phyloP scores from a whole-genome alignment of 768 basidiomycete genomes.

The Hemileccinum rubropunctum region DNA sequence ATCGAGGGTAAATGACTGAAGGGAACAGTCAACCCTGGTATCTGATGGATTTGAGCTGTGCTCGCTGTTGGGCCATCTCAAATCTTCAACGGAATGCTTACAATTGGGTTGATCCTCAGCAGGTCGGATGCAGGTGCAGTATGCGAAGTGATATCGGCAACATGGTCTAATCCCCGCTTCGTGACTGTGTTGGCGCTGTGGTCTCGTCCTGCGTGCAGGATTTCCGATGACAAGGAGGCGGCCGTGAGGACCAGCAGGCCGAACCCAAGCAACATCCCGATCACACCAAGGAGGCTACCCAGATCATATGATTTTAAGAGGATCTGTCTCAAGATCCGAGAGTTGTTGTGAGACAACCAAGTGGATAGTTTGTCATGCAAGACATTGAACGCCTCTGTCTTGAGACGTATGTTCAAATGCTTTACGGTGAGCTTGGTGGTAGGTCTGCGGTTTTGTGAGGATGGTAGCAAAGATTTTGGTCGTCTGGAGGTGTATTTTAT shows the following conservation, averaged over 20 bases:
- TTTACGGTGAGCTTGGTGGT: slow-evolving; percentile 23
- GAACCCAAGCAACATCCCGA: slow-evolving; percentile 49
- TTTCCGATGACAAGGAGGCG: slow-evolving; percentile 17
- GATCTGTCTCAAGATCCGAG: slow-evolving; percentile 20
- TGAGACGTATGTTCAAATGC: slow-evolving; percentile 34
- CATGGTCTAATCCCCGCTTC: slow-evolving; percentile 14
- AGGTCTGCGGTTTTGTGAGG: slow-evolving; percentile 19
- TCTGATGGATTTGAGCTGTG: slow-evolving; percentile 38
- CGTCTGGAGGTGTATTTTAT: slow-evolving; percentile 20
- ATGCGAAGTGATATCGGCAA: not conserved
- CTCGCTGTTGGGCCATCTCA: not conserved
- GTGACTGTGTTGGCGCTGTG: slow-evolving; percentile 7
- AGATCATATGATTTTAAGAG: slow-evolving; percentile 46
- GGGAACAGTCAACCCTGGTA: slow-evolving; percentile 82
- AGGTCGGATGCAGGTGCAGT: not conserved
- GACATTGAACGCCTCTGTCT: slow-evolving; percentile 50
- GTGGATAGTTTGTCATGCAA: slow-evolving; percentile 44
- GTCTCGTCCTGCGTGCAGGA: slow-evolving; percentile 3
- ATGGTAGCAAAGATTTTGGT: slow-evolving; percentile 19
- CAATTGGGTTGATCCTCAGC: slow-evolving; percentile 29
- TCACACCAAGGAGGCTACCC: slow-evolving; percentile 42
- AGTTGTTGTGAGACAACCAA: slow-evolving; percentile 32
- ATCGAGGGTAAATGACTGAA: slow-evolving; percentile 67
- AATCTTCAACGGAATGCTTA: slow-evolving; percentile 16
- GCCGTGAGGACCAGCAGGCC: slow-evolving; percentile 38